Percentiles rank a stretch among this genome's conserved stretches.
phyloP scores from a whole-genome alignment of 192 early-diverging fungal species.

The Coemansia sp. region DNA sequence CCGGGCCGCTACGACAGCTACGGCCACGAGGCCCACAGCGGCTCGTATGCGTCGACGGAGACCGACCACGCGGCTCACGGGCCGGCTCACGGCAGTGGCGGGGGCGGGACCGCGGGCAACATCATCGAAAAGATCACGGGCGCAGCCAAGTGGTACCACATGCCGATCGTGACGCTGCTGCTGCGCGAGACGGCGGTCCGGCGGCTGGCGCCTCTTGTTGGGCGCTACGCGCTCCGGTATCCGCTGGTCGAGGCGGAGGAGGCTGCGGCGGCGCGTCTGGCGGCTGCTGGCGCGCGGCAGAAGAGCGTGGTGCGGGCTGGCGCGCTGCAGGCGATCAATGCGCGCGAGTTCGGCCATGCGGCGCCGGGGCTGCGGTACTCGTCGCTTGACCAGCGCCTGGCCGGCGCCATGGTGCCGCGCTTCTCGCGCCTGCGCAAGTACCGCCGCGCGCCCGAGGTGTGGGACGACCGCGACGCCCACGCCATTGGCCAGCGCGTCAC shows the following conservation, averaged over 20 bases:
- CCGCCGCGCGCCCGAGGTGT: conserved; percentile 48
- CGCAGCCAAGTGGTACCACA: conserved; percentile 30
- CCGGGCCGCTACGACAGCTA: conserved; percentile 19
- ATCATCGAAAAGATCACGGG: conserved; percentile 18
- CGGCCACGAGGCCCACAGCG: conserved; percentile 6
- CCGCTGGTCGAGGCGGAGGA: conserved; percentile 50
- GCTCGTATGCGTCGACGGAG: conserved; percentile 23
- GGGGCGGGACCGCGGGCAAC: not conserved
- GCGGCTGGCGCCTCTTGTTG: conserved; percentile 31
- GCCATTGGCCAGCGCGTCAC: conserved; percentile 41
- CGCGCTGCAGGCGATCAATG: conserved; percentile 30
- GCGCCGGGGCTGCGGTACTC: conserved; percentile 28
- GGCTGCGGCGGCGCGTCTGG: conserved; percentile 14
- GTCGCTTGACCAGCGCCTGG: conserved; percentile 38
- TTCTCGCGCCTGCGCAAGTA: conserved; percentile 53
- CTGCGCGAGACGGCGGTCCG: conserved; percentile 25
- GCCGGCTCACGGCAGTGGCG: not conserved
- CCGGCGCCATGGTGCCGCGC: conserved; percentile 37
- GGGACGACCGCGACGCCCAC: conserved; percentile 54
- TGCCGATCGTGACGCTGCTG: conserved; percentile 26
- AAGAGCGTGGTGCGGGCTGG: conserved; percentile 31
- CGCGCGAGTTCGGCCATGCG: conserved; percentile 38
- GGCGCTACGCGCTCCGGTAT: conserved; percentile 47
- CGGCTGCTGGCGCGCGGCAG: conserved; percentile 11
- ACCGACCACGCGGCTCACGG: conserved; percentile 7